Percentiles rank a stretch among this genome's conserved stretches.
phyloP scores from a whole-genome alignment of 306 rosid species.

The Medicago lupulina region DNA sequence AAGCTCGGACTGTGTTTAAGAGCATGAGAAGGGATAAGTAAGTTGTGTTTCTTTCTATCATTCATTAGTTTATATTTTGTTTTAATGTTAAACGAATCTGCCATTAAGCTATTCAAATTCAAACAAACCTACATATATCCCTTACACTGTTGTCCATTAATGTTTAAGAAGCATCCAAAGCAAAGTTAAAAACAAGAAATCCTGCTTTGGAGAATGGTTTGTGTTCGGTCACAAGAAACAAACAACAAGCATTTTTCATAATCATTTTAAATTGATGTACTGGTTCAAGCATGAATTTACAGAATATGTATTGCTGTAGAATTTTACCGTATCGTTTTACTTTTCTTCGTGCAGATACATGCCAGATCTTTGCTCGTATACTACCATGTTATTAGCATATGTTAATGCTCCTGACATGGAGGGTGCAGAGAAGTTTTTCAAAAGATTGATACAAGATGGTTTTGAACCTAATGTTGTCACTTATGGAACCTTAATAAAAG shows the following conservation, averaged over 20 bases:
- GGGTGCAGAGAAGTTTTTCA: constrained; percentile 86
- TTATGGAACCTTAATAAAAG: constrained; percentile 81
- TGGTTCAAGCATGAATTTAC: constrained; percentile 5
- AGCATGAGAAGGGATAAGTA: constrained; percentile 98
- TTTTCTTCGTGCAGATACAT: constrained; percentile 58
- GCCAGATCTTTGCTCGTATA: constrained; percentile 86
- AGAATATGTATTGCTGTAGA: constrained; percentile 11
- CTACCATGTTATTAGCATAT: constrained; percentile 90
- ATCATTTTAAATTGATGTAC: constrained; percentile 9
- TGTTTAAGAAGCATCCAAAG: constrained; percentile 3
- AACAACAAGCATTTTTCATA: neutral
- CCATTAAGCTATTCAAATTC: constrained; percentile 1
- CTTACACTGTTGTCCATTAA: constrained; percentile 1
- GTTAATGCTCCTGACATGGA: constrained; percentile 91
- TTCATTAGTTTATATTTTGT: constrained; percentile 14
- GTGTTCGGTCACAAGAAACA: neutral
- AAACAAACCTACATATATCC: neutral
- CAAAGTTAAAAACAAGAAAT: constrained; percentile 2
- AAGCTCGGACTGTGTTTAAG: constrained; percentile 84
- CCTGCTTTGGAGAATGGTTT: neutral
- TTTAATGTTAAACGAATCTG: neutral
- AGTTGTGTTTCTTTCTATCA: constrained; percentile 32
- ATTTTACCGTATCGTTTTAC: constrained; percentile 37
- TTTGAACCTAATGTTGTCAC: constrained; percentile 82
- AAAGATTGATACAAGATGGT: constrained; percentile 75